Evolutionary conservation across 202 grass and related monocot genomes (phyloP), one percentile per base, ranked within the genome.

Genomic region (Zizania palustris): DNA sequence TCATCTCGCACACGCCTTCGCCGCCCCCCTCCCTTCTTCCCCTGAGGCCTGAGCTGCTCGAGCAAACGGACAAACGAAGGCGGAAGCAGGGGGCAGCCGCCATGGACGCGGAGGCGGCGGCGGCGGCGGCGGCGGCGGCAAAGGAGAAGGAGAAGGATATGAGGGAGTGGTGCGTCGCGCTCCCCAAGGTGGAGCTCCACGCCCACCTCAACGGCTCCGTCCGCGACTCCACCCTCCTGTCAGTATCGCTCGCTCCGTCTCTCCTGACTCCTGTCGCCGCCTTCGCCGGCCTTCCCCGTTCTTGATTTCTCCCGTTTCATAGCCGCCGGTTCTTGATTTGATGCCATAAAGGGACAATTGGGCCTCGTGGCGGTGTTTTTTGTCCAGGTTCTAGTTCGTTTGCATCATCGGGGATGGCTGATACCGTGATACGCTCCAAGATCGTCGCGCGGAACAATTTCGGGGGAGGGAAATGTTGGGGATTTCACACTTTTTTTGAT

Each of bases 131-230:
- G 66, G 76, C 73, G 9, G 46, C 71, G 28, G 28, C 28, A 2
- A 28, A 28, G 20, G 64, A 77, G 35, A 13, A 10, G 36, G 82
- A 86, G 43, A 9, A 54, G 74, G 91, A 84, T 85, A 74, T 88
- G 75, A 60, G 66, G 85, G 89, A 88, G 70, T 98, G 95, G 95
- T 94, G 91, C 89, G 56, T 73, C 48, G 77, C 74, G 65, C 84
- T 98, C 57, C 91, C 95, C 83, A 98, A 98, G 83, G 83, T 98
- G 71, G 95, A 98, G 80, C 95, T 98, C 77, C 95, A 98, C 71
- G 89, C 95, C 40, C 95, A 98, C 74, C 95, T 94, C 80, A 98
- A 98, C 66, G 95, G 95, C 43, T 98, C 91, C 73, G 79, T 98
- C 71, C 90, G 95, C 82, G 79, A 94, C 63, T 88, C 91, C 79